Evolutionary conservation across 2,329 filamentous ascomycete species (phyloP), one percentile per base, ranked within the genome.

Genomic region (Tolypocladium guangdongense): DNA sequence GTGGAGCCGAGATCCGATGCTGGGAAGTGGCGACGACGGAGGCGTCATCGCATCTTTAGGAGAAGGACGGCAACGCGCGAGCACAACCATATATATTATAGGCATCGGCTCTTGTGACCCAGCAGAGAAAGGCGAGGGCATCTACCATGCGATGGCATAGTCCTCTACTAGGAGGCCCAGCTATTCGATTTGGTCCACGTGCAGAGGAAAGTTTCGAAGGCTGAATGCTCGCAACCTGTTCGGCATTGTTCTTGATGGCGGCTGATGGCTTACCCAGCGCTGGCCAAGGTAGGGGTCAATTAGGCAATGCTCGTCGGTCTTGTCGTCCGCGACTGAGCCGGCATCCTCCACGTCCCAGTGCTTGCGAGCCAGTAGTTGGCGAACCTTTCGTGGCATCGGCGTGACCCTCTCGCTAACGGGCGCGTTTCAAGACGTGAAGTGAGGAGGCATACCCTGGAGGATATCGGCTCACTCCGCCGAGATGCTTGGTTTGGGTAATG

Each of bases 71-170:
- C 56, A 50, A 1, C 56, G 59, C 8, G 61, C 73, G 2, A 82
- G 69, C 0, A 82, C 78, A 57, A 81, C n/a, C n/a, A n/a, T n/a
- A 82, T 49, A 83, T 68, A 46, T 80, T 78, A 36, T 74, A 75
- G 0, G 71, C 78, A 56, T 82, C 77, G 0, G 79, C 60, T 11
- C 64, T 56, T 0, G 67, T 72, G 1, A 58, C 47, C 78, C 76
- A 83, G 55, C 78, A 73, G 50, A 82, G 63, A 3, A 75, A 65
- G 0, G 78, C 77, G 0, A 82, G 67, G 0, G 72, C 67, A 4
- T 76, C 69, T 0, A 73, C 80, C 70, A 82, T 78, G 65, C 63
- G 1, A 52, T 52, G 0, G 75, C 72, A 55, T 77, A 79, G 0
- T 63, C 56, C 0, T 50, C 6, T 1, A 52, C 27, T 1, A 67